Conservation (phyloP, 768 basidiomycete genomes). For the Cubamyces sp. region DNA sequence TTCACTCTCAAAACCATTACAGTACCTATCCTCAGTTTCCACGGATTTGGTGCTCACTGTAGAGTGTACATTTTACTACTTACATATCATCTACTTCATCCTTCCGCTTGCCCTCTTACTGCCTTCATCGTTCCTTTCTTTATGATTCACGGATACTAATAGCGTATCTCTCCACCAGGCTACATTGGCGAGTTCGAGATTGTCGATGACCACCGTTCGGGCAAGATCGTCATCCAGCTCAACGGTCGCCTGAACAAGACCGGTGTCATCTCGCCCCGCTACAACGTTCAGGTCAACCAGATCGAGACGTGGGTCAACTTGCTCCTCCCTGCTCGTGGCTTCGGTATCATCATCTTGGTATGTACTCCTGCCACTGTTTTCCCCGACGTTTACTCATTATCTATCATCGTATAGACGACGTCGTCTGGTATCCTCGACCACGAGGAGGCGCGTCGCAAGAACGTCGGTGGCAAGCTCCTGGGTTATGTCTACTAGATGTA, state of each 20-base stretch:
- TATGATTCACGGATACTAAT: neutral
- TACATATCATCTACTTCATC: too few relatives aligned
- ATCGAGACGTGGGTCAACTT: conserved; percentile 98
- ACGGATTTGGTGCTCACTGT: conserved; percentile 57
- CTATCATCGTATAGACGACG: conserved; percentile 66
- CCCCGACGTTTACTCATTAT: neutral
- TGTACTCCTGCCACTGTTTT: conserved; percentile 34
- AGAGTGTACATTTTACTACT: conserved; percentile 48
- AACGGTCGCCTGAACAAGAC: conserved; percentile 99
- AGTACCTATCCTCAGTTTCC: conserved; percentile 46
- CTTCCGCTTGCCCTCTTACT: neutral
- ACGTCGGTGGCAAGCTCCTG: conserved; percentile 93
- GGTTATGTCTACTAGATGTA: conserved; percentile 84
- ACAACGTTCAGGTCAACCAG: conserved; percentile 91
- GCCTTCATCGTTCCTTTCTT: neutral
- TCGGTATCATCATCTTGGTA: conserved; percentile 95
- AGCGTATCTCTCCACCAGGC: conserved; percentile 48
- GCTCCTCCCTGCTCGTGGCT: conserved; percentile 93
- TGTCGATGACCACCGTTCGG: conserved; percentile 97
- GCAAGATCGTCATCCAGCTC: conserved; percentile 97
- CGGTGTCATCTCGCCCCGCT: conserved; percentile 99
- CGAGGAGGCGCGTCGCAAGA: conserved; percentile 98
- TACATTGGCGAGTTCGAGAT: conserved; percentile 99
- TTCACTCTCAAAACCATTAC: conserved; percentile 60
- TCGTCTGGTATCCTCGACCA: conserved; percentile 99